A percentile compares a stretch with the other conserved stretches of the same genome.
Conservation (phyloP, 306 rosid species). For the Vigna angularis region DNA sequence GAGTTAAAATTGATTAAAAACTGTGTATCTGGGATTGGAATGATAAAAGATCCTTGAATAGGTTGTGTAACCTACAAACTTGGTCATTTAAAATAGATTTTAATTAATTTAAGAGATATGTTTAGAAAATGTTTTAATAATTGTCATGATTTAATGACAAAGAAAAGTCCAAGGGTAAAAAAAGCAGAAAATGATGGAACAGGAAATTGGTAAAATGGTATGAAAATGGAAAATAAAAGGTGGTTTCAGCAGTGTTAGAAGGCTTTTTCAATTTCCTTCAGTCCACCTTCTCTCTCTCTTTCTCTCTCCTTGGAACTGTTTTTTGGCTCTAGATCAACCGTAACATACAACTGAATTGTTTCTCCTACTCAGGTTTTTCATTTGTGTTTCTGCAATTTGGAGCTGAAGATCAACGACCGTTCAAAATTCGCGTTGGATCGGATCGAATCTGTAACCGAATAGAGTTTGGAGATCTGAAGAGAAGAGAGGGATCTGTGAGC, state of each 20-base stretch:
- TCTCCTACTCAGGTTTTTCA: slow-evolving; percentile 8
- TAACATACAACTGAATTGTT: slow-evolving; percentile 16
- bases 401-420: slow-evolving; percentile 48
- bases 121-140: no score
- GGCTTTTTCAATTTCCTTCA: slow-evolving; percentile 65
- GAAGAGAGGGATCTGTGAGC: slow-evolving; percentile 62
- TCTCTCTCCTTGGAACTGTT: slow-evolving; percentile 35
- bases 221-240: slow-evolving; percentile 52
- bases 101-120: no score
- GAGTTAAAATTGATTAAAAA: no score
- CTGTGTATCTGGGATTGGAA: no score
- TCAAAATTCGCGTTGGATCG: slow-evolving; percentile 55
- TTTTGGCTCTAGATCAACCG: slow-evolving; percentile 59
- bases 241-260: slow-evolving; percentile 61
- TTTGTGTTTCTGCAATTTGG: slow-evolving; percentile 34
- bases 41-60: no score
- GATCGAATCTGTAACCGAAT: neutral
- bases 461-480: slow-evolving; percentile 59
- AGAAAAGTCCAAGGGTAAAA: slow-evolving; percentile 12
- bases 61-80: no score
- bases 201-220: slow-evolving; percentile 19
- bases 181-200: slow-evolving; percentile 29
- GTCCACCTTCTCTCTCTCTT: slow-evolving; percentile 59
- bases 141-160: neutral
- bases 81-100: no score